phyloP scores from a whole-genome alignment of 192 early-diverging fungal species.

The Backusella mclennaniae region DNA sequence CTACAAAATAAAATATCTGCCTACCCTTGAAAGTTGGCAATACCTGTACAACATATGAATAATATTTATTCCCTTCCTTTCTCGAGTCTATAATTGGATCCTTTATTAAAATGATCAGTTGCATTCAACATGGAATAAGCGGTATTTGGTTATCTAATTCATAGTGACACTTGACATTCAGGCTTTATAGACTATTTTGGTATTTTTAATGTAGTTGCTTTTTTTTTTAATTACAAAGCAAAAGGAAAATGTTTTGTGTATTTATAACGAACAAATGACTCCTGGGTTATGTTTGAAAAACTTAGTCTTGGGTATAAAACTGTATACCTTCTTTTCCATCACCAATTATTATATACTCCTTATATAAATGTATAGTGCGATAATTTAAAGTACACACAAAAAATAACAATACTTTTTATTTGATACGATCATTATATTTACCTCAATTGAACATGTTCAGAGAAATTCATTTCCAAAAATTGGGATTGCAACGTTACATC shows the following conservation, averaged over 20 bases:
- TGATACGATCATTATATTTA: not conserved
- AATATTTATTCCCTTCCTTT: not conserved
- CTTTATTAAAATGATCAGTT: not conserved
- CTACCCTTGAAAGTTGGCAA: not conserved
- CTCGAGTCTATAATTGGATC: not conserved
- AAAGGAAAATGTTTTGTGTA: not conserved
- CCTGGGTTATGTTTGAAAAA: not conserved
- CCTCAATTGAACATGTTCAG: not conserved
- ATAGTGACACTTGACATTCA: not conserved
- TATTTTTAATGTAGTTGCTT: not conserved
- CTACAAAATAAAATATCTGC: not conserved
- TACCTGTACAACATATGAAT: not conserved
- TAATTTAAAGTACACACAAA: not conserved
- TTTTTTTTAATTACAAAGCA: not conserved
- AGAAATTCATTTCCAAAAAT: not conserved
- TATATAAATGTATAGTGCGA: no score
- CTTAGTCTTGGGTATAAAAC: no score
- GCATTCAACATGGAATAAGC: not conserved
- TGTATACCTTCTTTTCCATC: no score
- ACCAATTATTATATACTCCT: no score
- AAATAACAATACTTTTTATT: not conserved
- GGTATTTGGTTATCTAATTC: not conserved
- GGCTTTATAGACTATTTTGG: not conserved
- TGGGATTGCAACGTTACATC: not conserved
- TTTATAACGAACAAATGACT: not conserved